phyloP scores from a whole-genome alignment of 176 grass and related monocot species.

The Eleusine coracana region DNA sequence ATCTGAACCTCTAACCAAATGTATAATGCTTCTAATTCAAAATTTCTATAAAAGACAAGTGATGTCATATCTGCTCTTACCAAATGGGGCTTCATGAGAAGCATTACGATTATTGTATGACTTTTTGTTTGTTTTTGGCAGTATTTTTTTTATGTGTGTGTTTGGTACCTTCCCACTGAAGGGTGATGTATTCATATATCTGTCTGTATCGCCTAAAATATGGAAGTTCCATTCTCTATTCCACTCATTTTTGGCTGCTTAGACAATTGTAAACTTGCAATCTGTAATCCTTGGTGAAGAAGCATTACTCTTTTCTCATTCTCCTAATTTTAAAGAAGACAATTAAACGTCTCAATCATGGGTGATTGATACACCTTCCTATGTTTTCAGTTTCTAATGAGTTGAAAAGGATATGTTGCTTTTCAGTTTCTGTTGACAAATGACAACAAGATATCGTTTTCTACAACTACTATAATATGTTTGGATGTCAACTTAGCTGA shows the following conservation, averaged over 20 bases:
- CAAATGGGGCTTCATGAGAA: conserved; percentile 9
- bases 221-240: background rate
- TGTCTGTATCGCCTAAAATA: background rate
- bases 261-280: background rate
- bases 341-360: background rate
- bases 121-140: background rate
- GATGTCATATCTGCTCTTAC: background rate
- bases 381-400: background rate
- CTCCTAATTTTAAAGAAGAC: background rate
- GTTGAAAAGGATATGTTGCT: background rate
- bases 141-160: background rate
- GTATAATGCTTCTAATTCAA: too few relatives aligned
- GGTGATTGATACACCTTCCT: background rate
- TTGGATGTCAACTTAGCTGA: too few relatives aligned
- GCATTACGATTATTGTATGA: conserved; percentile 2
- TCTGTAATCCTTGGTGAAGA: background rate
- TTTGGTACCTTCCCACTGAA: background rate
- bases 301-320: background rate
- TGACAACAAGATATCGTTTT: background rate
- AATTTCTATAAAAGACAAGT: background rate
- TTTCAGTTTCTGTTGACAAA: background rate
- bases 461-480: too few relatives aligned
- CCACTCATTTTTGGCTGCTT: background rate
- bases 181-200: background rate
- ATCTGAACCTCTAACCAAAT: too few relatives aligned